Evolutionary conservation across 129 eudicot species (phyloP).

Genomic region (Apium graveolens): DNA sequence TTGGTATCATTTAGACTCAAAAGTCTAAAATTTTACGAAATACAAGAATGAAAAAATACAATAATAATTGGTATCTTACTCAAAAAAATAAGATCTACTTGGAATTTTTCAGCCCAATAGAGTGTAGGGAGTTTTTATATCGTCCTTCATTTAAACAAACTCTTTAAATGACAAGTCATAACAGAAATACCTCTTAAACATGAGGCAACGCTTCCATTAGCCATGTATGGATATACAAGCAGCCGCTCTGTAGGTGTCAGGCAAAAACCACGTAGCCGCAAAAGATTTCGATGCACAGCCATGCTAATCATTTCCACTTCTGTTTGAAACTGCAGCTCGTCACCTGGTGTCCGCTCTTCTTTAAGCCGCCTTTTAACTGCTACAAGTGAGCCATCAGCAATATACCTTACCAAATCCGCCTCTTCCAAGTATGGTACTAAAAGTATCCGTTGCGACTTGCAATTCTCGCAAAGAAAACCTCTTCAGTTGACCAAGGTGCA

Average conservation of each 20-base stretch:
- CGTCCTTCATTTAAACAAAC: not conserved
- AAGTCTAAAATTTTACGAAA: not conserved
- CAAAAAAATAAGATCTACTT: not conserved
- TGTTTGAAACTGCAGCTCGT: no score
- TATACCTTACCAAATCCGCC: conserved; percentile 34
- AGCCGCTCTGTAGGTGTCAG: no score
- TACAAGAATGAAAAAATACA: not conserved
- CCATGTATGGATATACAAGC: no score
- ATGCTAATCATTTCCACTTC: no score
- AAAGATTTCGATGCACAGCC: no score
- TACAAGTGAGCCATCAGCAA: conserved; percentile 33
- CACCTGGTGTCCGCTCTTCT: no score
- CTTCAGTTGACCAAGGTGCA: conserved; percentile 13
- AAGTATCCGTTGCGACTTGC: conserved; percentile 27
- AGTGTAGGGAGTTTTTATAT: not conserved
- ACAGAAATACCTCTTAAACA: no score
- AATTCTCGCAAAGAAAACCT: conserved; percentile 20
- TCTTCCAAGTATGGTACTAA: conserved; percentile 30
- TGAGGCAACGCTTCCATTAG: no score
- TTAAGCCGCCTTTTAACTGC: no score
- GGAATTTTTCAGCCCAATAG: not conserved
- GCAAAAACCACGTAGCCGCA: no score
- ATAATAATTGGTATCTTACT: not conserved
- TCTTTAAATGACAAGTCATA: not conserved
- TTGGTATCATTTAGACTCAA: not conserved